Conservation (phyloP, 2,329 filamentous ascomycete genomes). For the Botrytis galanthina region DNA sequence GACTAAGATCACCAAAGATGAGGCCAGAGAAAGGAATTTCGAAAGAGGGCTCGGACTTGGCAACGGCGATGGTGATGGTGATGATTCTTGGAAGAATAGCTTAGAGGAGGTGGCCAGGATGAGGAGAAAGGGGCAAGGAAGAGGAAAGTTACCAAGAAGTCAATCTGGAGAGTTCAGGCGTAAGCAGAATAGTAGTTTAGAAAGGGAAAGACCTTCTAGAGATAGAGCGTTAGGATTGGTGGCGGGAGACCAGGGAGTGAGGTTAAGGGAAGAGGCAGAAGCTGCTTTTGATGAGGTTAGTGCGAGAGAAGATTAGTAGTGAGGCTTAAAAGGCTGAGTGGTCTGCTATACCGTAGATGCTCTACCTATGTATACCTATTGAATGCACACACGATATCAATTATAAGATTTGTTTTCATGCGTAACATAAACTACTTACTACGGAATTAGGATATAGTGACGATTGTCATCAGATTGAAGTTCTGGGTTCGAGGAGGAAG, state of each 20-base stretch:
- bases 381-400: background rate
- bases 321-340: background rate
- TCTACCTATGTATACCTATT: conserved; percentile 5
- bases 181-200: background rate
- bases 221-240: conserved; percentile 19
- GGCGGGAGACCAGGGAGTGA: conserved; percentile 15
- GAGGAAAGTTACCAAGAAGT: background rate
- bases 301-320: conserved; percentile 8
- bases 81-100: background rate
- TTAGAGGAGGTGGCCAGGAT: background rate
- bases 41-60: conserved; percentile 1
- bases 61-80: background rate
- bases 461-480: background rate
- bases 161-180: background rate
- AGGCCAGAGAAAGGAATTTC: background rate
- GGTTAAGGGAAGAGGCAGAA: conserved; percentile 15
- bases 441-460: background rate
- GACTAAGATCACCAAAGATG: conserved; percentile 3
- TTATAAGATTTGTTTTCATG: background rate
- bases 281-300: conserved; percentile 3
- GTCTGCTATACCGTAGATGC: background rate
- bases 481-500: background rate
- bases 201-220: conserved; percentile 1
- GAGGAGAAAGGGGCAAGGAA: background rate
- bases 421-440: background rate